phyloP scores from a whole-genome alignment of 148 eudicot genomes.

The Pouteria glomerata region DNA sequence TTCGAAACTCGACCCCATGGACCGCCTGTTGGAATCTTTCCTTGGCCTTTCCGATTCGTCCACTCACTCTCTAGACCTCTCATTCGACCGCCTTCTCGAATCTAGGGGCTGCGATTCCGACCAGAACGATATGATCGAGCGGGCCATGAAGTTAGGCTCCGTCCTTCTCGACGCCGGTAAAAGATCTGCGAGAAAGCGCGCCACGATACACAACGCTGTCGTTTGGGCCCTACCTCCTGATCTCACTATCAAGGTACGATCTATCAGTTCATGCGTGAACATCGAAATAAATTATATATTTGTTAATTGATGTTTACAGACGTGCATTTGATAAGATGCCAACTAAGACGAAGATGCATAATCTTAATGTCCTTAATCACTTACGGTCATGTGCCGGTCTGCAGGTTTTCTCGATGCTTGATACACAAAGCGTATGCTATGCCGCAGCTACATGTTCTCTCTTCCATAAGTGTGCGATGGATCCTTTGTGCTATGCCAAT shows the following conservation, averaged over 20 bases:
- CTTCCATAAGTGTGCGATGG: slow-evolving; percentile 56
- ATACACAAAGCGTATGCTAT: slow-evolving; percentile 47
- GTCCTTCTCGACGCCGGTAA: slow-evolving; percentile 47
- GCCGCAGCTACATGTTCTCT: slow-evolving; percentile 61
- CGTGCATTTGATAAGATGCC: background rate
- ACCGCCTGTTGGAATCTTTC: slow-evolving; percentile 36
- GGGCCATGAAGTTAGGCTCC: slow-evolving; percentile 40
- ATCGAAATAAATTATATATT: background rate
- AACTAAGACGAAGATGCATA: background rate
- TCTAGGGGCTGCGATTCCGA: slow-evolving; percentile 38
- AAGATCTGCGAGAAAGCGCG: slow-evolving; percentile 40
- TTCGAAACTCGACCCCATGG: slow-evolving; percentile 20
- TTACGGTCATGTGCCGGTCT: slow-evolving; percentile 2
- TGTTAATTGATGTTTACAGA: background rate
- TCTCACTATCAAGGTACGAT: slow-evolving; percentile 52
- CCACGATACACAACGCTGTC: slow-evolving; percentile 40
- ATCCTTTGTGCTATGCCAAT: slow-evolving; percentile 54
- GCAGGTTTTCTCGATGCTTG: slow-evolving; percentile 61
- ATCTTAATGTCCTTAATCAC: slow-evolving; percentile 2
- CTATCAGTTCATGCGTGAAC: background rate
- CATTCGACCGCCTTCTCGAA: slow-evolving; percentile 41
- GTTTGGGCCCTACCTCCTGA: slow-evolving; percentile 46
- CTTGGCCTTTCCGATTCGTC: slow-evolving; percentile 34
- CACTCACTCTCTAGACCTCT: slow-evolving; percentile 22
- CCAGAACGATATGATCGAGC: slow-evolving; percentile 36